A percentile compares a stretch with the other conserved stretches of the same genome.
Conservation (phyloP, 73 alveolate species). For the Blepharisma japonicum region DNA sequence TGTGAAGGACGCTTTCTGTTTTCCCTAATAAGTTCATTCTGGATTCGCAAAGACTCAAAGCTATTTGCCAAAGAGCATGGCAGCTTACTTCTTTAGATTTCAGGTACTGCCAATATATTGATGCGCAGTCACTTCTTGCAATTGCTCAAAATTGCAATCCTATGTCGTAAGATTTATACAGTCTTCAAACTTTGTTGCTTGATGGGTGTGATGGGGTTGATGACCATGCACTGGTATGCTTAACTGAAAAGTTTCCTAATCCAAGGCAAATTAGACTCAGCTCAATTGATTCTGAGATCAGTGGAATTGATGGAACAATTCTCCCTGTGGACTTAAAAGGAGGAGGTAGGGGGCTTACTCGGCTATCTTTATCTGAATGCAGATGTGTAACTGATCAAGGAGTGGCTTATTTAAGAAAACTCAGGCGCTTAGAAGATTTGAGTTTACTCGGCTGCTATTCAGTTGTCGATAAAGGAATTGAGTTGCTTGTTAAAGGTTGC, state of each 20-base stretch:
- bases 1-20: conserved; percentile 41
- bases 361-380: conserved; percentile 58
- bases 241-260: conserved; percentile 19
- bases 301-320: no score
- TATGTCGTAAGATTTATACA: not conserved
- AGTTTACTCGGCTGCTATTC: conserved; percentile 53
- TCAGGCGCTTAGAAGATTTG: conserved; percentile 23
- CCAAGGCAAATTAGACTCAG: not conserved
- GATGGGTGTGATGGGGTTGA: conserved; percentile 63
- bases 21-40: conserved; percentile 23
- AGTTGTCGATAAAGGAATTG: conserved; percentile 49
- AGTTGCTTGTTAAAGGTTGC: conserved; percentile 11
- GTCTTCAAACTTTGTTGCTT: conserved; percentile 42
- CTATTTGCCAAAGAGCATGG: conserved; percentile 20
- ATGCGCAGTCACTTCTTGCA: conserved; percentile 33
- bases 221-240: conserved; percentile 44
- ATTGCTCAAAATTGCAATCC: conserved; percentile 53
- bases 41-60: not conserved
- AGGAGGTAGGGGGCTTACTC: conserved; percentile 50
- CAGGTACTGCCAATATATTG: conserved; percentile 43
- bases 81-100: conserved; percentile 37
- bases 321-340: conserved; percentile 29
- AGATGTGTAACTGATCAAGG: conserved; percentile 43
- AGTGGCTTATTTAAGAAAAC: conserved; percentile 29
- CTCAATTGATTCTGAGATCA: not conserved